Conservation (phyloP, 805 yeast species). For the Ogataea angusta region DNA sequence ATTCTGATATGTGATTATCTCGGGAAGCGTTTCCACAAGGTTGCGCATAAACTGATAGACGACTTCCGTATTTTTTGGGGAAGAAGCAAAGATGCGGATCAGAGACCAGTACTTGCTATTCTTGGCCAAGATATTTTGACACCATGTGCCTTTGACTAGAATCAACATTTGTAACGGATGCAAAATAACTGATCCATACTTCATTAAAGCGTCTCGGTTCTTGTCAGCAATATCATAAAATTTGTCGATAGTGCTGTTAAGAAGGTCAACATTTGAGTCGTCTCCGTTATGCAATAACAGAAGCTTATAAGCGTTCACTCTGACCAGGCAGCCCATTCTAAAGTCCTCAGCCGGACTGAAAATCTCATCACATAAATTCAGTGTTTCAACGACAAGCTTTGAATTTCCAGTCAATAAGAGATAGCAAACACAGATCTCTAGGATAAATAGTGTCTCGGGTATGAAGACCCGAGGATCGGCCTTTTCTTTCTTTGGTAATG, state of each 20-base stretch:
- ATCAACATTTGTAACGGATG: conserved; percentile 49
- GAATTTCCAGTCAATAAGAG: conserved; percentile 29
- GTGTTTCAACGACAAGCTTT: conserved; percentile 20
- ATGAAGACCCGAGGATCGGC: conserved; percentile 25
- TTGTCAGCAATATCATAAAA: conserved; percentile 21
- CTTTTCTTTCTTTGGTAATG: conserved; percentile 34
- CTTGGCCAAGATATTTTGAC: conserved; percentile 34
- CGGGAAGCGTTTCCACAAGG: conserved; percentile 33
- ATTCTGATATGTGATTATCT: conserved; percentile 44
- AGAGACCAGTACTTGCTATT: conserved; percentile 48
- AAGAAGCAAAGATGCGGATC: conserved; percentile 43
- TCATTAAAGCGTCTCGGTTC: conserved; percentile 40
- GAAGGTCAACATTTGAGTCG: conserved; percentile 16
- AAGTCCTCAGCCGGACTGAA: conserved; percentile 25
- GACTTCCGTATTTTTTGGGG: conserved; percentile 37
- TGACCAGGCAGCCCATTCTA: conserved; percentile 31
- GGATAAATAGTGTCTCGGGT: conserved; percentile 30
- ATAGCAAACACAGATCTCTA: conserved; percentile 33
- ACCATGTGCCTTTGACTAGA: conserved; percentile 42
- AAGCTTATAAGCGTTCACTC: conserved; percentile 52
- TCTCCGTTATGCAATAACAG: conserved; percentile 41
- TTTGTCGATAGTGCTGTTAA: conserved; percentile 27
- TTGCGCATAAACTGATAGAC: conserved; percentile 48
- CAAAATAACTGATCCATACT: conserved; percentile 42
- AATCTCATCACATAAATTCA: conserved; percentile 23